Evolutionary conservation across 2,329 filamentous ascomycete genomes (phyloP).

Genomic region (Gliomastix tumulicola): DNA sequence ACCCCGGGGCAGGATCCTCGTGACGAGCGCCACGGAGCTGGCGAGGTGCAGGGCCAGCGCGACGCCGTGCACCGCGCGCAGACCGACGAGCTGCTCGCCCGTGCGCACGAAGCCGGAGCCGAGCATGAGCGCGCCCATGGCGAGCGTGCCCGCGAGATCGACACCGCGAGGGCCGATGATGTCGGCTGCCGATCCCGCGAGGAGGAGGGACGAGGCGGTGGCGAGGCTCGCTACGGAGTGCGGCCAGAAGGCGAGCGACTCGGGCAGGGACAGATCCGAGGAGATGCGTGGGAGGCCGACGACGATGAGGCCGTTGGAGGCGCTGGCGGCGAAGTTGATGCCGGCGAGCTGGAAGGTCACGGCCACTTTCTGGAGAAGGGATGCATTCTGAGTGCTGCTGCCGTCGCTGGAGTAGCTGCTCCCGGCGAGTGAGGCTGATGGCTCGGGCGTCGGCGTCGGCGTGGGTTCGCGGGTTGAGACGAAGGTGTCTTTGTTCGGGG

Average conservation of each 20-base stretch:
- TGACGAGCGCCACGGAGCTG: conserved; percentile 25
- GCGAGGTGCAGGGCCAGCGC: conserved; percentile 25
- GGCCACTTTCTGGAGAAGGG: neutral
- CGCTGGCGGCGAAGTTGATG: conserved; percentile 16
- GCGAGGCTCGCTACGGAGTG: conserved; percentile 25
- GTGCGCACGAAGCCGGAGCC: conserved; percentile 19
- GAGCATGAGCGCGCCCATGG: conserved; percentile 19
- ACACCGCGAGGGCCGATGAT: conserved; percentile 22
- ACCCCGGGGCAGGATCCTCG: conserved; percentile 19
- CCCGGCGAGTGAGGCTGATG: no score
- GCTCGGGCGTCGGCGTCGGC: no score
- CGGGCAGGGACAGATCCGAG: conserved; percentile 20
- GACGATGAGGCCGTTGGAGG: conserved; percentile 24
- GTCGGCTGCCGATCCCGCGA: conserved; percentile 30
- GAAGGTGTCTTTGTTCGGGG: no score
- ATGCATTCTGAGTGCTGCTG: no score
- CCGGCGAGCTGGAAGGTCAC: conserved; percentile 9
- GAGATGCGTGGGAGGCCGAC: conserved; percentile 33
- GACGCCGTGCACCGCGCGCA: conserved; percentile 31
- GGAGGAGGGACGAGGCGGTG: conserved; percentile 24
- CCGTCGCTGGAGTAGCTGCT: no score
- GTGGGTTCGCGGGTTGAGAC: no score
- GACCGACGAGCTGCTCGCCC: conserved; percentile 24
- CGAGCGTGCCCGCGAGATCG: conserved; percentile 22
- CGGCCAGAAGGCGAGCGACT: conserved; percentile 29